Percentiles rank a stretch among this genome's conserved stretches.
phyloP scores from a whole-genome alignment of 495 filamentous ascomycete genomes.

The Hypoxylon fragiforme region DNA sequence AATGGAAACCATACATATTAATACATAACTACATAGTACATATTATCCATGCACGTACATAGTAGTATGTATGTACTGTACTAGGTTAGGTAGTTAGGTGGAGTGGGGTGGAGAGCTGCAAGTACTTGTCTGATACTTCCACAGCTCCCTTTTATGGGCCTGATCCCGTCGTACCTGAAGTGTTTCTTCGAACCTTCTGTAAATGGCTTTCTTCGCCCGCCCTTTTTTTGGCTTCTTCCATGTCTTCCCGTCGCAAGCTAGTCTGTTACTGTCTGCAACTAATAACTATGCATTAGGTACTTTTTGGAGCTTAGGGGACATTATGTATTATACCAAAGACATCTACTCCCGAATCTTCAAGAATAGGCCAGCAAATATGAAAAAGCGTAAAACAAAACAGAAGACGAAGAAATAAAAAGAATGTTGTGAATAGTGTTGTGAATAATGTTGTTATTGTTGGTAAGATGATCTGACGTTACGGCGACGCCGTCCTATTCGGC shows the following conservation, averaged over 20 bases:
- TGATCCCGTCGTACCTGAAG: constrained; percentile 27
- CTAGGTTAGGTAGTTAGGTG: no score
- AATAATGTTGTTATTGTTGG: constrained; percentile 9
- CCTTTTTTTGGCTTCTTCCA: constrained; percentile 5
- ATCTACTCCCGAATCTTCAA: not conserved
- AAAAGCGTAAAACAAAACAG: not conserved
- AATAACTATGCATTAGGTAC: no score
- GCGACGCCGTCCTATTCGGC: constrained; percentile 26
- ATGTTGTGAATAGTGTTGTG: constrained; percentile 9
- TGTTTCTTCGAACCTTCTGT: constrained; percentile 25
- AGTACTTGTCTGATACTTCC: constrained; percentile 21
- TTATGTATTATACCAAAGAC: no score
- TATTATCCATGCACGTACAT: no score
- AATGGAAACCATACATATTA: constrained; percentile 21
- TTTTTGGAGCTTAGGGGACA: no score
- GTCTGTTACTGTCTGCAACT: no score
- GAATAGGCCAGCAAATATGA: not conserved
- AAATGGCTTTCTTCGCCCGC: constrained; percentile 20
- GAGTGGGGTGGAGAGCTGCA: constrained; percentile 22
- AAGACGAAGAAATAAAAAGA: not conserved
- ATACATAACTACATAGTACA: no score
- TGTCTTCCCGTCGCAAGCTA: no score
- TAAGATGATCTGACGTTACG: constrained; percentile 31
- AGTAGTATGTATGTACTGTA: no score
- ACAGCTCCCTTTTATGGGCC: constrained; percentile 28